Percentiles rank a stretch among this genome's conserved stretches.
Evolutionary conservation across 306 rosid genomes (phyloP).

Genomic region (Pachyrhizus erosus): DNA sequence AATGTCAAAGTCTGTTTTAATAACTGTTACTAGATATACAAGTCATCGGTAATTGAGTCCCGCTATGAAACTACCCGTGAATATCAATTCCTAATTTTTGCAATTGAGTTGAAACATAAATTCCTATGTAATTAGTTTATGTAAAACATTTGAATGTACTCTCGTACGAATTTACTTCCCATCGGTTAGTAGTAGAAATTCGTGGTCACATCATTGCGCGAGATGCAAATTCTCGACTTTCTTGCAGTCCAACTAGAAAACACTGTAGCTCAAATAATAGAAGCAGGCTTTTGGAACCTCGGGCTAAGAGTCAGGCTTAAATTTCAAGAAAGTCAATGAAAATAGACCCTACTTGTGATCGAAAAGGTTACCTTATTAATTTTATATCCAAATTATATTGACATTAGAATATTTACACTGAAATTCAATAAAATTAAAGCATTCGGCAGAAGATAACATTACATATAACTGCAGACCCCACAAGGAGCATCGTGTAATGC

Average conservation of each 20-base stretch:
- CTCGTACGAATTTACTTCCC: neutral
- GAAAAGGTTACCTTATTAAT: neutral
- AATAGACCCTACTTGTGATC: slow-evolving; percentile 21
- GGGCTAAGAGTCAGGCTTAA: slow-evolving; percentile 15
- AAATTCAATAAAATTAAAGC: slow-evolving; percentile 46
- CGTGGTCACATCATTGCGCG: slow-evolving; percentile 19
- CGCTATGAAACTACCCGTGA: too few species aligned
- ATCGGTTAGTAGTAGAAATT: neutral
- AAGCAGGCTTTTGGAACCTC: slow-evolving; percentile 22
- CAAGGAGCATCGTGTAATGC: slow-evolving; percentile 34
- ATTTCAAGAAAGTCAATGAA: slow-evolving; percentile 18
- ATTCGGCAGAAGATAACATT: slow-evolving; percentile 41
- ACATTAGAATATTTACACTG: slow-evolving; percentile 30
- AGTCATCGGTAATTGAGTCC: too few species aligned
- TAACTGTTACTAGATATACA: too few species aligned
- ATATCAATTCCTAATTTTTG: too few species aligned
- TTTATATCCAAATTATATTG: slow-evolving; percentile 21
- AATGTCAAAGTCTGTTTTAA: too few species aligned
- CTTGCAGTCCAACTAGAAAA: slow-evolving; percentile 27
- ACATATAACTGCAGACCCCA: slow-evolving; percentile 53
- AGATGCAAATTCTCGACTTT: slow-evolving; percentile 15
- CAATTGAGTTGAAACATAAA: too few species aligned
- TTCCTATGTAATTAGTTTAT: neutral
- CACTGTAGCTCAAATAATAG: slow-evolving; percentile 46
- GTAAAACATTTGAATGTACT: neutral